These are phyloP conservation scores for Rhododendron williamsianum DNA, from an alignment of 148 eudicot genomes.

Conservation along the genomic window DNA sequence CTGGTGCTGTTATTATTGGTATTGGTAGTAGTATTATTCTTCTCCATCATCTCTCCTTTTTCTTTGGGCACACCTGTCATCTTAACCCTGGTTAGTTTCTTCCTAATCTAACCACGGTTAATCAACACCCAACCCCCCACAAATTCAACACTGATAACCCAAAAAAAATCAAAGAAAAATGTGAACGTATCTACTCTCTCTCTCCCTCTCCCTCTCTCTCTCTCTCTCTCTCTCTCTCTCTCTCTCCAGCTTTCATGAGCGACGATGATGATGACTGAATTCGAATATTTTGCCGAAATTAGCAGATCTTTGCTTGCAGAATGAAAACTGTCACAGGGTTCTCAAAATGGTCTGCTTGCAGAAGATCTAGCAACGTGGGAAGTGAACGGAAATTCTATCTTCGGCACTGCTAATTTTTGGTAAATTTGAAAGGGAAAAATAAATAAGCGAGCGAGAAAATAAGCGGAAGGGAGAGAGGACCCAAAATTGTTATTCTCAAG, in stretches of 20 bases:
- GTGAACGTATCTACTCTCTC: background rate
- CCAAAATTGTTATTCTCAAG: background rate
- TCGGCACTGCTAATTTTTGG: no score
- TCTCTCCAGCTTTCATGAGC: background rate
- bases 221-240: background rate
- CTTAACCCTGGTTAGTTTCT: slow-evolving; percentile 15
- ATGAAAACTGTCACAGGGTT: background rate
- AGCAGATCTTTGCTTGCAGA: background rate
- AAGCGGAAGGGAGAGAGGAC: background rate
- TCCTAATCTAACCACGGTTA: slow-evolving; percentile 14
- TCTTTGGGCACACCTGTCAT: slow-evolving; percentile 19
- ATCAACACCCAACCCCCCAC: background rate
- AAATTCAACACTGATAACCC: background rate
- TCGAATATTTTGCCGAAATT: background rate
- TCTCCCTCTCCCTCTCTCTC: background rate
- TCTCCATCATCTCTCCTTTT: slow-evolving; percentile 22
- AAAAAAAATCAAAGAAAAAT: background rate
- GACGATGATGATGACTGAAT: background rate
- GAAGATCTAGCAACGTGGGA: slow-evolving; percentile 2
- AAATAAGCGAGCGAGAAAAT: background rate
- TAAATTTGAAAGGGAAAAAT: no score
- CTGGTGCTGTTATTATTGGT: background rate
- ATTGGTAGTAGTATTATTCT: slow-evolving; percentile 13
- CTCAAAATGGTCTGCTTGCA: background rate
- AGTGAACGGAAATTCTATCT: background rate